These are phyloP conservation scores for Hortiboletus flavorubellus DNA, from an alignment of 768 basidiomycete genomes.

Conservation along the genomic window DNA sequence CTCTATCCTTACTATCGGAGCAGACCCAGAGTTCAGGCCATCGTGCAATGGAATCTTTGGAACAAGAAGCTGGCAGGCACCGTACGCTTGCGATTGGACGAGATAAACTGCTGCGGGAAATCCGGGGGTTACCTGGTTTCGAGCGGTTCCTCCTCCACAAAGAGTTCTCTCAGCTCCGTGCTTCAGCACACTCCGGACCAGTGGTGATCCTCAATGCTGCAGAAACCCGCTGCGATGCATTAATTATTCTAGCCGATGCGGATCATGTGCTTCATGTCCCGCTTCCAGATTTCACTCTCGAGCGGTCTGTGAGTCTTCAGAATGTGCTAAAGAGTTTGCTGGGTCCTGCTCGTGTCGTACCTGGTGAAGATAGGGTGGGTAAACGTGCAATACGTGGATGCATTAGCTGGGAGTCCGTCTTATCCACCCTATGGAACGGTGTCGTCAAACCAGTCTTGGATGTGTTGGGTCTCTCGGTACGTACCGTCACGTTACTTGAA, in stretches of 20 bases:
- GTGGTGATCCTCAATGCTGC: background rate
- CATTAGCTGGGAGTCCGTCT: background rate
- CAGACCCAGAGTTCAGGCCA: background rate
- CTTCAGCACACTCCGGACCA: background rate
- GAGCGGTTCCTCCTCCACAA: slow-evolving; percentile 5
- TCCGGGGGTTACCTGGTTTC: slow-evolving; percentile 2
- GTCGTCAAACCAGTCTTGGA: slow-evolving; percentile 6
- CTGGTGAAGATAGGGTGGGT: background rate
- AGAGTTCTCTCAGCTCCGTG: background rate
- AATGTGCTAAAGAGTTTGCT: background rate
- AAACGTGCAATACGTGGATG: background rate
- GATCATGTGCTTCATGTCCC: slow-evolving; percentile 1
- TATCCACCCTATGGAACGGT: slow-evolving; percentile 6
- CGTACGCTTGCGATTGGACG: slow-evolving; percentile 2
- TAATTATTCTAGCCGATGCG: background rate
- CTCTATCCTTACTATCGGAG: background rate
- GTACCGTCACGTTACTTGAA: background rate
- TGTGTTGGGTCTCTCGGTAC: background rate
- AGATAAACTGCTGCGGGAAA: background rate
- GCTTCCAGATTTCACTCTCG: background rate
- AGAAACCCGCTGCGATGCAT: slow-evolving; percentile 32
- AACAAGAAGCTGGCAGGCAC: background rate
- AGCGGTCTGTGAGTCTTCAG: background rate
- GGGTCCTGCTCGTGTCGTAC: background rate
- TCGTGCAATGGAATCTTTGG: background rate